Evolutionary conservation across 2,329 filamentous ascomycete species (phyloP).

Genomic region (Calonectria pseudoreteaudii): DNA sequence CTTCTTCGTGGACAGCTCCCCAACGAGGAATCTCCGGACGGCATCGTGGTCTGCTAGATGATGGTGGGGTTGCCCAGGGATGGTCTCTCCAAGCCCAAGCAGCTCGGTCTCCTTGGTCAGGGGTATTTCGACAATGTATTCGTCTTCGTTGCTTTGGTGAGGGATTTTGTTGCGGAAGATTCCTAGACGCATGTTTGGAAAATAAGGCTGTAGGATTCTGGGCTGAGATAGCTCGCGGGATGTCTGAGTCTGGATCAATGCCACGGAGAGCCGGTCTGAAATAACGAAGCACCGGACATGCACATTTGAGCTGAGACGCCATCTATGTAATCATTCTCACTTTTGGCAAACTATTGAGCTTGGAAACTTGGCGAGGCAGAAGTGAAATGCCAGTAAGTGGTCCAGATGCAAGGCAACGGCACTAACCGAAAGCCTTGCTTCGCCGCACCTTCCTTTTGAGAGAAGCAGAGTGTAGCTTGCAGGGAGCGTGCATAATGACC

Average conservation of each 20-base stretch:
- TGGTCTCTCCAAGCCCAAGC: background rate
- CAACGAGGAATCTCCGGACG: conserved; percentile 9
- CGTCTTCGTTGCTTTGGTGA: background rate
- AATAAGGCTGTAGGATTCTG: background rate
- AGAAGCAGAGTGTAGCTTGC: background rate
- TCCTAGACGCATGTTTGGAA: background rate
- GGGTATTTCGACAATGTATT: background rate
- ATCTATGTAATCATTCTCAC: background rate
- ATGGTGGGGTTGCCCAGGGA: conserved; percentile 14
- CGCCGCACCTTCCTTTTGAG: background rate
- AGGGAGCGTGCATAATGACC: background rate
- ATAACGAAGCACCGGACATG: background rate
- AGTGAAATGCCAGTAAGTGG: background rate
- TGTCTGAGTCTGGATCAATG: background rate
- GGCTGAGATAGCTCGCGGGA: background rate
- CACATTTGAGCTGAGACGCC: background rate
- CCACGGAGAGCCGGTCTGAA: background rate
- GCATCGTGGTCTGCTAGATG: conserved; percentile 2
- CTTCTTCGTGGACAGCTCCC: conserved; percentile 15
- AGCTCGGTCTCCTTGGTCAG: conserved; percentile 2
- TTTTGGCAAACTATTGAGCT: background rate
- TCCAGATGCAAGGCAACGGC: background rate
- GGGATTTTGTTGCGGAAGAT: background rate
- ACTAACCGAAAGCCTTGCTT: background rate
- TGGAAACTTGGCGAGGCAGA: background rate